Base-by-base conservation (phyloP, 805 yeast genomes). In the Lipomyces chichibuensis region DNA sequence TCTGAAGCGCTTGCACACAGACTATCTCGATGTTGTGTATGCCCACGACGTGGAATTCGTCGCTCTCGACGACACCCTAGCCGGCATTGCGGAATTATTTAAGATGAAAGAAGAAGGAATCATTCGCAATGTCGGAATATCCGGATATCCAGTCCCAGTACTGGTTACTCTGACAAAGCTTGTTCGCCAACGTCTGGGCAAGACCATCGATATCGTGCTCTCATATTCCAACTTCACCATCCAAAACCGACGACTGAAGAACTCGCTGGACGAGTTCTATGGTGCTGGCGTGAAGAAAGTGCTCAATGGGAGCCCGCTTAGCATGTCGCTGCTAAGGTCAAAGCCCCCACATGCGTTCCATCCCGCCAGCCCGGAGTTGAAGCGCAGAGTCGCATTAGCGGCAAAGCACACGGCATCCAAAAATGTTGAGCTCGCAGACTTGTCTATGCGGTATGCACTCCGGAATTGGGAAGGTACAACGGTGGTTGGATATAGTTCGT, bases 11-110 rank as follows among this genome's bases (percentile, higher is more conserved):
- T 82, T 93, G 61, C 75, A 83, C 53, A 90, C 97, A 0, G 67
- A 72, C 2, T 91, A 92, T 75, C 76, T 94, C 69, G 98, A 93
- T 76, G 79, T 90, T 66, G 93, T 94, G 5, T 91, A 90, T 76
- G 80, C 92, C 72, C 98, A 94, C 77, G 98, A 93, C 75, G 85
- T 92, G 58, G 98, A 93, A 76, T 94, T 93, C 77, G 89, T 87
- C 7, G 76, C 83, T 0, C 84, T 83, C 39, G 80, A 76, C 0
- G 84, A 84, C 27, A 84, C 88, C 3, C 73, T 85, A 17, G 88
- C 77, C 32, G 97, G 97, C 0, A 79, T 94, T 62, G 78, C 76
- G 33, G 88, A 87, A 71, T 80, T 92, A 71, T 83, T 80, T 72
- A 77, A 76, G 59, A 78, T 93, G 72, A 90, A 91, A 59, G 62